Evolutionary conservation across 192 early-diverging fungal genomes (phyloP).

Genomic region (Backusella westeae): DNA sequence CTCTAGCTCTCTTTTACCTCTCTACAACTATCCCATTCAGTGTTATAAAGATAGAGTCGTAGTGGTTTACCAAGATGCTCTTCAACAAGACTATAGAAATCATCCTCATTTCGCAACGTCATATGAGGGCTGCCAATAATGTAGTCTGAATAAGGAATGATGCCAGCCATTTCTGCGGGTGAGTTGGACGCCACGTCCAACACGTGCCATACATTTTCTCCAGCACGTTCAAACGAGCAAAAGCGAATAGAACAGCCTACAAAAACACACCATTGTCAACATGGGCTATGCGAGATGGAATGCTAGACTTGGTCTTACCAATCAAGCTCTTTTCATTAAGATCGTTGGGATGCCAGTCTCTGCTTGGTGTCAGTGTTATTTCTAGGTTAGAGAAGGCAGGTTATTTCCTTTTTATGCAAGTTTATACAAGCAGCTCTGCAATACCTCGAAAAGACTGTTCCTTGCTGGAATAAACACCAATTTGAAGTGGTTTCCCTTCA

Average conservation of each 20-base stretch:
- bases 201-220: slow-evolving; percentile 66
- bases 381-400: slow-evolving; percentile 12
- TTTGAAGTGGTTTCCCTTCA: slow-evolving; percentile 43
- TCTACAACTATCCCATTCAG: slow-evolving; percentile 58
- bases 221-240: slow-evolving; percentile 60
- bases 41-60: slow-evolving; percentile 68
- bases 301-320: slow-evolving; percentile 22
- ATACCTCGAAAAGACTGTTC: slow-evolving; percentile 51
- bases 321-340: slow-evolving; percentile 39
- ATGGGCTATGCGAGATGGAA: no score
- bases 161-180: slow-evolving; percentile 67
- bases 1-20: slow-evolving; percentile 35
- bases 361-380: slow-evolving; percentile 31
- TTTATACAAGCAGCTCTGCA: not conserved
- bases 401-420: not conserved
- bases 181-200: slow-evolving; percentile 65
- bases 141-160: slow-evolving; percentile 67
- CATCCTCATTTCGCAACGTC: slow-evolving; percentile 57
- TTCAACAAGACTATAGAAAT: slow-evolving; percentile 65
- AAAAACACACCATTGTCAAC: no score
- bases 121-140: slow-evolving; percentile 68
- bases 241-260: slow-evolving; percentile 56
- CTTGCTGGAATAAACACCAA: slow-evolving; percentile 60
- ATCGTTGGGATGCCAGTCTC: slow-evolving; percentile 26
- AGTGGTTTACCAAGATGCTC: slow-evolving; percentile 55